phyloP scores from a whole-genome alignment of 2,329 filamentous ascomycete species.

The Fusarium bactridioides region DNA sequence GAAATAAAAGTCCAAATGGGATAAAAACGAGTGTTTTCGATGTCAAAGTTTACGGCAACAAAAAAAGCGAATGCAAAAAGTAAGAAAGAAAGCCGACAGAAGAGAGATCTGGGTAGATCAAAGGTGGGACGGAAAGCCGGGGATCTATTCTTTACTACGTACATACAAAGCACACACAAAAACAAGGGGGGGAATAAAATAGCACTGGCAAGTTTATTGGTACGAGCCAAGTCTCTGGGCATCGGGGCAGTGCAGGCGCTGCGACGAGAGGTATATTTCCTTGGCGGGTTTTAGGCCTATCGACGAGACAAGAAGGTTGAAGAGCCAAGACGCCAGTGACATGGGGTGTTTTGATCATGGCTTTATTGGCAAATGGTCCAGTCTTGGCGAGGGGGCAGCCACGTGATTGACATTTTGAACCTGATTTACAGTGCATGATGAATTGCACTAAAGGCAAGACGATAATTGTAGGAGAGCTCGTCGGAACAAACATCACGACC shows the following conservation, averaged over 20 bases:
- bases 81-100: background rate
- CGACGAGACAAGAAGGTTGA: conserved; percentile 1
- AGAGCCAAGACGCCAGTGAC: conserved; percentile 24
- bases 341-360: conserved; percentile 6
- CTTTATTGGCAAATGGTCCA: conserved; percentile 10
- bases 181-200: background rate
- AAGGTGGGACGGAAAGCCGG: conserved; percentile 22
- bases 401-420: conserved; percentile 23
- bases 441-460: background rate
- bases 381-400: conserved; percentile 30
- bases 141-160: conserved; percentile 12
- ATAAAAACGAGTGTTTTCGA: conserved; percentile 12
- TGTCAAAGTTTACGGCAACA: background rate
- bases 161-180: background rate
- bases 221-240: conserved; percentile 40
- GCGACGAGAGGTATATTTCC: background rate
- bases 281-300: conserved; percentile 22
- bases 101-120: conserved; percentile 18
- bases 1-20: background rate
- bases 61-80: conserved; percentile 10
- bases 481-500: background rate
- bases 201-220: background rate
- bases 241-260: conserved; percentile 37
- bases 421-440: conserved; percentile 10
- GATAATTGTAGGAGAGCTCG: background rate